phyloP scores from a whole-genome alignment of 352 stramenopile genomes.

The Phytopythium chamaehyphon region DNA sequence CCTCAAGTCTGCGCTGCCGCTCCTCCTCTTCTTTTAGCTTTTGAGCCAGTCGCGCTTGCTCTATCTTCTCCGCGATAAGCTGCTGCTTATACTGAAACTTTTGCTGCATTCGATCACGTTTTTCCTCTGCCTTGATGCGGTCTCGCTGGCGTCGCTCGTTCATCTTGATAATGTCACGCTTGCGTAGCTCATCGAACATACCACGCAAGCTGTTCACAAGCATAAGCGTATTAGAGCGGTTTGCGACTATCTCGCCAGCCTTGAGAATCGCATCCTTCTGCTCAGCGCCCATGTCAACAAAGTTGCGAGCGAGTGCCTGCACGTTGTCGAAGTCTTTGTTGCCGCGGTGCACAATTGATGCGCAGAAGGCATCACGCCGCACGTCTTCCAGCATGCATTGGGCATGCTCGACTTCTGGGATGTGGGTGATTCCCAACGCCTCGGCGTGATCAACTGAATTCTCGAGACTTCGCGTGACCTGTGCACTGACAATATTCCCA shows the following conservation, averaged over 20 bases:
- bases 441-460: slow-evolving; percentile 61
- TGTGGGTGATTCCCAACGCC: slow-evolving; percentile 61
- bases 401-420: slow-evolving; percentile 66
- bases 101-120: slow-evolving; percentile 49
- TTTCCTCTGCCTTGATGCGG: slow-evolving; percentile 47
- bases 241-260: slow-evolving; percentile 71
- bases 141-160: slow-evolving; percentile 60
- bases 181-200: slow-evolving; percentile 72
- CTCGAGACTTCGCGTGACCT: slow-evolving; percentile 49
- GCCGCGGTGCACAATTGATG: slow-evolving; percentile 50
- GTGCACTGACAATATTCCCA: slow-evolving; percentile 17
- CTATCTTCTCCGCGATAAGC: slow-evolving; percentile 61
- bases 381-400: slow-evolving; percentile 68
- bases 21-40: slow-evolving; percentile 46
- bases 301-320: slow-evolving; percentile 51
- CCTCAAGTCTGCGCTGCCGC: slow-evolving; percentile 23
- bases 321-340: slow-evolving; percentile 58
- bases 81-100: slow-evolving; percentile 72
- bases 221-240: slow-evolving; percentile 79
- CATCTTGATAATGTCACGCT: slow-evolving; percentile 76
- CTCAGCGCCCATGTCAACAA: slow-evolving; percentile 61
- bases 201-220: slow-evolving; percentile 54
- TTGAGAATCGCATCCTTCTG: slow-evolving; percentile 66
- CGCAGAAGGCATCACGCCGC: slow-evolving; percentile 59
- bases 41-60: slow-evolving; percentile 42